phyloP scores from a whole-genome alignment of 208 protist genomes.

The Leptomonas seymouri region DNA sequence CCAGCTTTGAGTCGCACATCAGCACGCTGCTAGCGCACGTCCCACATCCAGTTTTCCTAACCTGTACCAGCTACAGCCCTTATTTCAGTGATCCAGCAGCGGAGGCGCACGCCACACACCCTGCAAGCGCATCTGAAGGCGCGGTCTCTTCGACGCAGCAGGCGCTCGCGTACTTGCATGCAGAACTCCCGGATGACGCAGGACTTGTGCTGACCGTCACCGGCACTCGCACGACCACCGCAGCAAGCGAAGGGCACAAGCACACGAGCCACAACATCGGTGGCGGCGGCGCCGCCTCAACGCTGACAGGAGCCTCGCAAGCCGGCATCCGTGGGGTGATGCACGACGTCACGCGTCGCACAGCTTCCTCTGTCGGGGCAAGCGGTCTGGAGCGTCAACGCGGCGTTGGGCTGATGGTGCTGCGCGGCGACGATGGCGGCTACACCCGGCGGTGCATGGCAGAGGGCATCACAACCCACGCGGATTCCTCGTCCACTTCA shows the following conservation, averaged over 20 bases:
- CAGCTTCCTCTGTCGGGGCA: not conserved
- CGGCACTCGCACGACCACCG: slow-evolving; percentile 20
- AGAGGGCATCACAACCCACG: not conserved
- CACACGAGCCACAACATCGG: too few relatives aligned
- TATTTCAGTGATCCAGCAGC: slow-evolving; percentile 25
- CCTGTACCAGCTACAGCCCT: slow-evolving; percentile 41
- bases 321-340: slow-evolving; percentile 13
- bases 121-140: not conserved
- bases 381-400: not conserved
- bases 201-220: slow-evolving; percentile 35
- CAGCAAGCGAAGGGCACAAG: not conserved
- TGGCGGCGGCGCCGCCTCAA: not conserved
- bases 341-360: slow-evolving; percentile 12
- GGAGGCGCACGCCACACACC: not conserved
- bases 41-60: slow-evolving; percentile 35
- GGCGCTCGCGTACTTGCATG: slow-evolving; percentile 16
- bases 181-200: not conserved
- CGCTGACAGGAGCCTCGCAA: slow-evolving; percentile 16
- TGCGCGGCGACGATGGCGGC: slow-evolving; percentile 37
- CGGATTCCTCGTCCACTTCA: not conserved
- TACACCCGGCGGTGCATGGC: slow-evolving; percentile 15
- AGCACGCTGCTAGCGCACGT: slow-evolving; percentile 26
- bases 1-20: slow-evolving; percentile 36
- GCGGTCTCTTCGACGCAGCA: slow-evolving; percentile 15
- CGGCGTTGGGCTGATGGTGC: slow-evolving; percentile 28